phyloP scores from a whole-genome alignment of 78 protist species.

The Cavenderia fasciculata region DNA sequence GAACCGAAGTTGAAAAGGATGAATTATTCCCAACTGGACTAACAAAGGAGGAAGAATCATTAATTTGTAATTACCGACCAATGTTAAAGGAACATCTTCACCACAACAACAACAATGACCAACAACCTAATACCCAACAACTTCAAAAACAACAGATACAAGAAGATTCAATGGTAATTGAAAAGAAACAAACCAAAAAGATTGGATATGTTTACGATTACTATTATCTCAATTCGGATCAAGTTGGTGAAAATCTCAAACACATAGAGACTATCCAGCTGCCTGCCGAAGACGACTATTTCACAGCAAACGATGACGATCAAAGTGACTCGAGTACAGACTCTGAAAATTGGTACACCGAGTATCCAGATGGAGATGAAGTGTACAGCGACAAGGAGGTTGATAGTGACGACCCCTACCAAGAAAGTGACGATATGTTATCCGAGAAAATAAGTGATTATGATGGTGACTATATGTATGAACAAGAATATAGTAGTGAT shows the following conservation, averaged over 20 bases:
- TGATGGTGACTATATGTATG: neutral
- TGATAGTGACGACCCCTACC: neutral
- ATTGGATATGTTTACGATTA: constrained; percentile 27
- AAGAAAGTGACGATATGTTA: constrained; percentile 9
- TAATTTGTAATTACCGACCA: constrained; percentile 54
- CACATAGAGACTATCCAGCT: neutral
- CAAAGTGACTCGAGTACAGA: neutral
- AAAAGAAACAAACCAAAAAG: too few species aligned
- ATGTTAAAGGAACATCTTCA: constrained; percentile 28
- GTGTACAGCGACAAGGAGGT: neutral
- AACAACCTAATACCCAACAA: neutral
- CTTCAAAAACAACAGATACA: neutral
- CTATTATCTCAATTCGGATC: neutral
- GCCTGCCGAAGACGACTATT: constrained; percentile 26
- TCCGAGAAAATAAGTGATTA: neutral
- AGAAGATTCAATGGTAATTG: too few species aligned
- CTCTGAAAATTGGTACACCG: constrained; percentile 17
- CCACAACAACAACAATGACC: neutral
- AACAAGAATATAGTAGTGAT: too few species aligned
- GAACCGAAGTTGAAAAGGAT: neutral
- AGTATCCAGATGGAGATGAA: constrained; percentile 15
- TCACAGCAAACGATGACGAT: neutral
- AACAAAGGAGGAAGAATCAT: constrained; percentile 46
- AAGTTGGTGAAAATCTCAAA: neutral
- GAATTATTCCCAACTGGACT: neutral